phyloP scores from a whole-genome alignment of 2,329 filamentous ascomycete species.

The Fusarium sororula region DNA sequence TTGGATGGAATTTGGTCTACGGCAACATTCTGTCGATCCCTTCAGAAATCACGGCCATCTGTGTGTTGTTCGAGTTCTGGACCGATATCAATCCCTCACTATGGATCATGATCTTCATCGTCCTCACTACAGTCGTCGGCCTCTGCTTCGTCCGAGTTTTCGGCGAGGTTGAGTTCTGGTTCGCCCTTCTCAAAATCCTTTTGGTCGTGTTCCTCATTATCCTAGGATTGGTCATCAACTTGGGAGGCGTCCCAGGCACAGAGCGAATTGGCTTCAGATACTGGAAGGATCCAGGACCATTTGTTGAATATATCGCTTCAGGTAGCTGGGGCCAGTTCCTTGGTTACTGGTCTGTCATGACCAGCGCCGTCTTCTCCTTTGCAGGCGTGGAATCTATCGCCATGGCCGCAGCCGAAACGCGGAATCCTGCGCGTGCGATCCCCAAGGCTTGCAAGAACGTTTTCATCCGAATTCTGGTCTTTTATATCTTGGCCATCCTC shows the following conservation, averaged over 20 bases:
- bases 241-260: constrained; percentile 36
- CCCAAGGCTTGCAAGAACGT: constrained; percentile 65
- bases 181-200: constrained; percentile 60
- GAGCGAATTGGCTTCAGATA: constrained; percentile 38
- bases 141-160: constrained; percentile 60
- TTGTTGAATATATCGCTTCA: constrained; percentile 70
- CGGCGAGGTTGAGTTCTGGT: constrained; percentile 63
- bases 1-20: constrained; percentile 61
- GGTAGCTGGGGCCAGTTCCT: constrained; percentile 71
- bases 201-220: constrained; percentile 62
- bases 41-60: constrained; percentile 59
- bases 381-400: constrained; percentile 71
- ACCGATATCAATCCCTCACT: constrained; percentile 44
- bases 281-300: constrained; percentile 68
- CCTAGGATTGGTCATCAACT: constrained; percentile 52
- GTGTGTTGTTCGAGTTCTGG: constrained; percentile 52
- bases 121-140: constrained; percentile 38
- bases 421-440: constrained; percentile 62
- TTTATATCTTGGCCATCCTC: constrained; percentile 73
- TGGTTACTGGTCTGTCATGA: constrained; percentile 70
- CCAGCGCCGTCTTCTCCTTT: constrained; percentile 73
- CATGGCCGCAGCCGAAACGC: constrained; percentile 69
- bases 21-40: constrained; percentile 61
- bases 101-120: constrained; percentile 40
- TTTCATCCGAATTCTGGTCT: constrained; percentile 65